Percentiles rank a stretch among this genome's conserved stretches.
phyloP scores from a whole-genome alignment of 2,329 filamentous ascomycete genomes.

The Endocalyx cinctus region DNA sequence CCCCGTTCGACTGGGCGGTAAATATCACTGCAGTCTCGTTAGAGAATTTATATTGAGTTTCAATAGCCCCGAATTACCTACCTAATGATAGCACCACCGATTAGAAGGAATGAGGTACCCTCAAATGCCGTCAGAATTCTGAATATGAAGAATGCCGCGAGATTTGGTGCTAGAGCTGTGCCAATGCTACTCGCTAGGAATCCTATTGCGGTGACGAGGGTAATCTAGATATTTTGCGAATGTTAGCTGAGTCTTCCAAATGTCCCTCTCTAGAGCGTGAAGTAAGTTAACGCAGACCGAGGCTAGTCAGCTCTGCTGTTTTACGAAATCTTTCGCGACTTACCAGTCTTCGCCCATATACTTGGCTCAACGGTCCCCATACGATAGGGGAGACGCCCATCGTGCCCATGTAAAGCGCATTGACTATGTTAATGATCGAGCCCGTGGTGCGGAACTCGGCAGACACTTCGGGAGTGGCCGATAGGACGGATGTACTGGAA shows the following conservation, averaged over 20 bases:
- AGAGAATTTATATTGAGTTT: constrained; percentile 1
- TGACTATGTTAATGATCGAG: constrained; percentile 67
- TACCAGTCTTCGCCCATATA: constrained; percentile 56
- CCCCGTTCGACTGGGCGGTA: constrained; percentile 64
- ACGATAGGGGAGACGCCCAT: constrained; percentile 69
- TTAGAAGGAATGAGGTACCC: constrained; percentile 68
- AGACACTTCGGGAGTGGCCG: constrained; percentile 71
- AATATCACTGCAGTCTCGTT: constrained; percentile 42
- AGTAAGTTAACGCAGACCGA: no score
- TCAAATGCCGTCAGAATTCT: constrained; percentile 70
- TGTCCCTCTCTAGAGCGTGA: no score
- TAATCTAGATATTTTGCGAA: constrained; percentile 37
- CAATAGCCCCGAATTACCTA: no score
- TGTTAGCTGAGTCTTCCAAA: no score
- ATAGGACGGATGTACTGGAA: constrained; percentile 67
- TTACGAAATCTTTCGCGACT: no score
- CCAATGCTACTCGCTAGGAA: constrained; percentile 69
- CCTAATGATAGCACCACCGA: constrained; percentile 67
- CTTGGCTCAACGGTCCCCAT: constrained; percentile 67
- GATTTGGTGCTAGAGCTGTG: constrained; percentile 66
- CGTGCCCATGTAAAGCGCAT: constrained; percentile 65
- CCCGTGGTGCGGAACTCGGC: constrained; percentile 59
- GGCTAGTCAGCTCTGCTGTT: no score
- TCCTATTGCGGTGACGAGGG: constrained; percentile 53
- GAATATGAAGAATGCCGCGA: constrained; percentile 69